These are phyloP conservation scores for Alternaria sp. DNA, from an alignment of 2,329 filamentous ascomycete genomes.

Conservation along the genomic window DNA sequence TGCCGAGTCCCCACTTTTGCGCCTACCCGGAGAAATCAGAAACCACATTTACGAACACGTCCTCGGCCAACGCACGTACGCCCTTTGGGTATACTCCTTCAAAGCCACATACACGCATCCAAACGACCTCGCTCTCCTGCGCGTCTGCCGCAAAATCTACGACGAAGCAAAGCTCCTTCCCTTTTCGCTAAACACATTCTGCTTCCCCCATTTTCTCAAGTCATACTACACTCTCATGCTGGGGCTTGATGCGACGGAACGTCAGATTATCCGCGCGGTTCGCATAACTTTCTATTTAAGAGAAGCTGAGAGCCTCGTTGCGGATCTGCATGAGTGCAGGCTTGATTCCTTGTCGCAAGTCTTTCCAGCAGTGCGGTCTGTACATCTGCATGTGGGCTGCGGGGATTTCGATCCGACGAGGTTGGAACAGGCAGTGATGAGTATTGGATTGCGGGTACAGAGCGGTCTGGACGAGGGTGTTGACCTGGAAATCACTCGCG, in stretches of 20 bases:
- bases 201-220: neutral
- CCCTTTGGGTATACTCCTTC: neutral
- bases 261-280: neutral
- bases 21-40: conserved; percentile 8
- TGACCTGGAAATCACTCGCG: neutral
- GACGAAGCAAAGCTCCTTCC: conserved; percentile 1
- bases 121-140: conserved; percentile 4
- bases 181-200: conserved; percentile 10
- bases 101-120: neutral
- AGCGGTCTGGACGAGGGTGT: neutral
- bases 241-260: neutral
- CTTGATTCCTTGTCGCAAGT: neutral
- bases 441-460: neutral
- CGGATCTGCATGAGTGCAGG: neutral
- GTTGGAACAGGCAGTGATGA: neutral
- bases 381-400: neutral
- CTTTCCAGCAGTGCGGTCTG: neutral
- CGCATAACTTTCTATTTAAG: neutral
- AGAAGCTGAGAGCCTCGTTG: neutral
- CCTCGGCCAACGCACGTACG: neutral
- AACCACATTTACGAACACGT: conserved; percentile 6
- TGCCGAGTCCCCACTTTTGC: conserved; percentile 1
- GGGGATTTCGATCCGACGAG: neutral
- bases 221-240: neutral
- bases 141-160: conserved; percentile 17